Evolutionary conservation across 192 early-diverging fungal species (phyloP).

Genomic region (Dispira parvispora): DNA sequence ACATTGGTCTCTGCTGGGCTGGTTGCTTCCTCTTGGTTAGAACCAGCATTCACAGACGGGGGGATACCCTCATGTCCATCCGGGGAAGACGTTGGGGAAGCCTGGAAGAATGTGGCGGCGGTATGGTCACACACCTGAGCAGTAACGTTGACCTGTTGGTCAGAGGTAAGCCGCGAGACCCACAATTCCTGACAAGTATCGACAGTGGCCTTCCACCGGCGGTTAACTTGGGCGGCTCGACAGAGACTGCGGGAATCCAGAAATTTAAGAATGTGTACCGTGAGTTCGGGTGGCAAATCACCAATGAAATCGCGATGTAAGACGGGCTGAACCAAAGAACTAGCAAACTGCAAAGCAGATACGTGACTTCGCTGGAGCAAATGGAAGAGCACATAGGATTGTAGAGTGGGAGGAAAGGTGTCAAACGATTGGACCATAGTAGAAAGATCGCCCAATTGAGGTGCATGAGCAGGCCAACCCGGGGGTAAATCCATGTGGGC

Average conservation of each 20-base stretch:
- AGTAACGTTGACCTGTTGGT: constrained; percentile 7
- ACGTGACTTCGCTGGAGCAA: constrained; percentile 68
- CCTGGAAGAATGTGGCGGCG: constrained; percentile 6
- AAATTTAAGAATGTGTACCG: constrained; percentile 62
- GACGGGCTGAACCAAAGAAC: constrained; percentile 70
- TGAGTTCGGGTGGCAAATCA: constrained; percentile 47
- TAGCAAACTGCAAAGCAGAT: constrained; percentile 78
- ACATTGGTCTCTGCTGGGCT: neutral
- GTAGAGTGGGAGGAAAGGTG: constrained; percentile 49
- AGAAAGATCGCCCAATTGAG: neutral
- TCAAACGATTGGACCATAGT: constrained; percentile 61
- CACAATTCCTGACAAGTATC: constrained; percentile 42
- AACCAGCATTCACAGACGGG: neutral
- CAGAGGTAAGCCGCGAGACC: constrained; percentile 21
- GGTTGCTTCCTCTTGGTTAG: too few species aligned
- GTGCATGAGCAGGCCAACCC: neutral
- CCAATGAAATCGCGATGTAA: constrained; percentile 84
- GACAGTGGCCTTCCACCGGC: constrained; percentile 58
- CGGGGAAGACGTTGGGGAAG: neutral
- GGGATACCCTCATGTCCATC: too few species aligned
- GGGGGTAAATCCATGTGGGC: too few species aligned
- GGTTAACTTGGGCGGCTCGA: constrained; percentile 64
- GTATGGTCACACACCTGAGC: constrained; percentile 7
- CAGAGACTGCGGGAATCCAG: constrained; percentile 68
- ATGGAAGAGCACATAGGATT: constrained; percentile 80